Evolutionary conservation across 2,329 filamentous ascomycete species (phyloP), one percentile per base, ranked within the genome.

Genomic region (Talaromyces sp.): DNA sequence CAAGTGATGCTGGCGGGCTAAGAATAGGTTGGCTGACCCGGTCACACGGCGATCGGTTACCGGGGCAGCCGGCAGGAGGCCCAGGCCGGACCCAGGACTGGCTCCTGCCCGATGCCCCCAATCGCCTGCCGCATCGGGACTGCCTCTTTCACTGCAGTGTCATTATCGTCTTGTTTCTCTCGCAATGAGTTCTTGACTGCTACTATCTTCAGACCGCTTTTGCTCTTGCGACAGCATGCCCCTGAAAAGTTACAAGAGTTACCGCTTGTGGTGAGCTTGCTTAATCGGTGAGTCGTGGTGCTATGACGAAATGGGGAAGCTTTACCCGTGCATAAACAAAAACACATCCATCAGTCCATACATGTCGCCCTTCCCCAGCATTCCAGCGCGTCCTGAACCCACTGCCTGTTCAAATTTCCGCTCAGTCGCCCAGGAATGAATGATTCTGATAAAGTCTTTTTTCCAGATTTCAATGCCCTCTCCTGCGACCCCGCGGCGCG

Each of bases 381-480:
- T 52, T 52, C 48, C 48, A 29, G 48, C 27, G 19, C 43, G 19
- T 21, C 43, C 19, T 19, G 3, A 24, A 21, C 21, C 21, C 2
- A n/a, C 43, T 46, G n/a, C 43, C 21, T 46, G 24, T 46, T 21
- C 35, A 17, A 38, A 38, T 46, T 12, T 46, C 43, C 43, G n/a
- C 21, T 12, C 11, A 21, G n/a, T 19, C 19, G 10, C 43, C 7
- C 24, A 52, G 48, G 48, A 52, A 50, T 41, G 59, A 57, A 57
- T 48, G 50, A 57, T 57, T 61, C 54, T 61, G 29, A 60, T 24
- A 35, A 19, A 46, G 9, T 48, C 6, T 3, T 32, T 3, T 32
- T 32, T 6, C n/a, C 29, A 62, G 61, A 64, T 60, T 67, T 67
- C 70, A 70, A 79, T 79, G 77, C 75, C 75, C 61, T 68, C 70